Percentiles rank a stretch among this genome's conserved stretches.
Conservation (phyloP, 2,329 filamentous ascomycete genomes). For the Calonectria montana region DNA sequence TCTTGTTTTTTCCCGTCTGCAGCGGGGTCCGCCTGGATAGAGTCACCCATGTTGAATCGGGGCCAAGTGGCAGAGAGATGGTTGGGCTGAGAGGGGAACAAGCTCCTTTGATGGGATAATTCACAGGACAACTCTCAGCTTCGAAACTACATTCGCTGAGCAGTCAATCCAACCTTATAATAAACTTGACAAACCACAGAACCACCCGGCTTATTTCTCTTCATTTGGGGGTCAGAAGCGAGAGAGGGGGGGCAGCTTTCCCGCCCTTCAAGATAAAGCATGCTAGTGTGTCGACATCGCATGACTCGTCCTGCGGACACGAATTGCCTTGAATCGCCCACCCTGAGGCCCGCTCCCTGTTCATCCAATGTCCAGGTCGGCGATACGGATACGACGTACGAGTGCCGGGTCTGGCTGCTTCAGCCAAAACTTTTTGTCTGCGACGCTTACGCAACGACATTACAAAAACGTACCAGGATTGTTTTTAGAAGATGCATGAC, state of each 20-base stretch:
- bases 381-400: background rate
- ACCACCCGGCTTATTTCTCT: background rate
- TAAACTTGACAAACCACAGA: background rate
- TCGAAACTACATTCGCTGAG: background rate
- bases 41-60: slow-evolving; percentile 5
- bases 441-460: background rate
- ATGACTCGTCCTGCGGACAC: background rate
- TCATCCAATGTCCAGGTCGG: background rate
- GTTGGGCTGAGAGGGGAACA: background rate
- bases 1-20: background rate
- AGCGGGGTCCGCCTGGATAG: background rate
- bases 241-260: background rate
- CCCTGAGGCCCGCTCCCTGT: background rate
- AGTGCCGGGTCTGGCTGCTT: background rate
- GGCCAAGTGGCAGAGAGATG: background rate
- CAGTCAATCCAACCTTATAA: background rate
- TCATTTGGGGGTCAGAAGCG: background rate
- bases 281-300: background rate
- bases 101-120: background rate
- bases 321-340: background rate
- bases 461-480: background rate
- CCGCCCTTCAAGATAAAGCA: background rate
- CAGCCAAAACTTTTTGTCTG: background rate
- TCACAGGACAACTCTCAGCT: background rate
- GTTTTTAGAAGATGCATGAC: background rate